Base-by-base conservation (phyloP, 768 basidiomycete genomes). In the Amanita phalloides region DNA sequence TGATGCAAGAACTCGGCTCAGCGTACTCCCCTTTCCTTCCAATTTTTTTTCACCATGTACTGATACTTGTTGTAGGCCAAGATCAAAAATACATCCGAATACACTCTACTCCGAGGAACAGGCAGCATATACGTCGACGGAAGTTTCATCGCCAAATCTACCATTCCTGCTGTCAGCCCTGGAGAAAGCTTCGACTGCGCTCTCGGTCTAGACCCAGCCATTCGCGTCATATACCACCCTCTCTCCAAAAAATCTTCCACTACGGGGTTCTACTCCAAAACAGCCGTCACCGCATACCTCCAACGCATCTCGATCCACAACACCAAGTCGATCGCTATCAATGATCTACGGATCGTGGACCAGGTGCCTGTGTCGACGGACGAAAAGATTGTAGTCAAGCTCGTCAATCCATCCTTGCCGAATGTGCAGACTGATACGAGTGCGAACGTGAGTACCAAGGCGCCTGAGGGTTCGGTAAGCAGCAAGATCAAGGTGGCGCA, bases 61-160 rank as follows among this genome's bases (percentile, higher is more conserved):
- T 41, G 20, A 38, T 21, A 20, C 4, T 35, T 26, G 9, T 36
- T 54, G 17, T 39, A 71, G 71, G 68, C 69, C 0, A 64, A 63
- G 32, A 66, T 72, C 5, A 64, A 60, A 46, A 74, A 74, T 51
- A 61, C 63, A 1, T 71, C 70, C 0, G 66, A 71, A 35, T 72
- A 67, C 46, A 64, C 68, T 1, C 56, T 74, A 4, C 56, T 73
- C 14, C 54, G 51, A 3, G 72, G 72, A 0, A 56, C 49, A 1
- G 68, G 67, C 0, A 71, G 63, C 46, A 61, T 73, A 26, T 72
- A 70, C 51, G 68, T 74, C 2, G 68, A 73, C 50, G 70, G 71
- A 6, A 69, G 66, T 51, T 72, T 72, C 58, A 71, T 68, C 5
- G 65, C 70, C 14, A 58, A 63, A 7, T 66, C 68, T 1, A 48